These are phyloP conservation scores for Penicillium sp. DNA, from an alignment of 2,329 filamentous ascomycete genomes.

Conservation along the genomic window DNA sequence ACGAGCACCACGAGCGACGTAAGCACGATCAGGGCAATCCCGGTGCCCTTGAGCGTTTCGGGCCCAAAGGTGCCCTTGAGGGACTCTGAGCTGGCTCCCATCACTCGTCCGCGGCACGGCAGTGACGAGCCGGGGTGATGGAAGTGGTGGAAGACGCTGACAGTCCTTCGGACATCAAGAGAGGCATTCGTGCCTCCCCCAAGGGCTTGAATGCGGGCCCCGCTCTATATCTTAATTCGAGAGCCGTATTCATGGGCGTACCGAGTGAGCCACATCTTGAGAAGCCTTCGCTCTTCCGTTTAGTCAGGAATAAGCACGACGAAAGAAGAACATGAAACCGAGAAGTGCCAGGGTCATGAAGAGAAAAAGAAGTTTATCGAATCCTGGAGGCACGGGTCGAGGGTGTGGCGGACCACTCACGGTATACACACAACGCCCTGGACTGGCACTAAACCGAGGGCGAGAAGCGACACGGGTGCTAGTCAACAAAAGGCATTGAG, in stretches of 20 bases:
- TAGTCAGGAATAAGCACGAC: not conserved
- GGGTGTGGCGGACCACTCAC: not conserved
- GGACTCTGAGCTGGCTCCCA: not conserved
- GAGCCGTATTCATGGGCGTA: not conserved
- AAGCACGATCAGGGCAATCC: conserved; percentile 23
- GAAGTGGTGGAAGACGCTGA: not conserved
- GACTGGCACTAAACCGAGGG: not conserved
- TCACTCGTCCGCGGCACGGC: not conserved
- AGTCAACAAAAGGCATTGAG: not conserved
- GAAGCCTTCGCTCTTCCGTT: no score
- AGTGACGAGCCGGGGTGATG: not conserved
- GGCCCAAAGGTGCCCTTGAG: conserved; percentile 5
- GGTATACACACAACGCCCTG: not conserved
- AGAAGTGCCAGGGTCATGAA: not conserved
- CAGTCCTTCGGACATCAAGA: not conserved
- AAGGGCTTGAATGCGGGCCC: not conserved
- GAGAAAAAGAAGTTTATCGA: no score
- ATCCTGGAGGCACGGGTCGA: not conserved
- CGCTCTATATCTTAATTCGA: not conserved
- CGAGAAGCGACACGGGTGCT: not conserved
- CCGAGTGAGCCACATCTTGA: no score
- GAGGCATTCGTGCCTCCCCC: not conserved
- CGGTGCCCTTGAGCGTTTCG: conserved; percentile 15
- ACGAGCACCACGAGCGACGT: conserved; percentile 20
- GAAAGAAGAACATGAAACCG: not conserved